These are phyloP conservation scores for Auxenochlorella pyrenoidosa DNA, from an alignment of 139 green algal species.

Conservation along the genomic window DNA sequence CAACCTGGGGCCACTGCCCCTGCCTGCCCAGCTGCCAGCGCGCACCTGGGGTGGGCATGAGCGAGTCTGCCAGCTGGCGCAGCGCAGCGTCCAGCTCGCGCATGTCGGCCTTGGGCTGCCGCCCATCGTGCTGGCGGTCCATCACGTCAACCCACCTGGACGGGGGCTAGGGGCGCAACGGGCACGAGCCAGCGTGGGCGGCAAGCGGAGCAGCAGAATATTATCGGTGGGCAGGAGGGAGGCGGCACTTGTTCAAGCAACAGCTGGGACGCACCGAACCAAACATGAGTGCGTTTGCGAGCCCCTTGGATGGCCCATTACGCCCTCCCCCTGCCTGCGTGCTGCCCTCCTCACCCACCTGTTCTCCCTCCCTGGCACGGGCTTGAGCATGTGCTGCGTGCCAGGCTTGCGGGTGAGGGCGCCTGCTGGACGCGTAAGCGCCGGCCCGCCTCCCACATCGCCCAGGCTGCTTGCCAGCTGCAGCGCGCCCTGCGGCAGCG, in stretches of 20 bases:
- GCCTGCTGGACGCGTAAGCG: not conserved
- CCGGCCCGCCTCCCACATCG: not conserved
- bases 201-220: no score
- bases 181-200: no score
- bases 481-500: not conserved
- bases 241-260: no score
- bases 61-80: conserved; percentile 45
- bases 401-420: not conserved
- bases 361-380: conserved; percentile 1
- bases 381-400: conserved; percentile 4
- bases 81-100: conserved; percentile 54
- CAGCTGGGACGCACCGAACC: not conserved
- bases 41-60: conserved; percentile 49
- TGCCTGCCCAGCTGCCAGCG: not conserved
- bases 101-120: conserved; percentile 47
- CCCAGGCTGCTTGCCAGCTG: not conserved
- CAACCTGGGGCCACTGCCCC: no score
- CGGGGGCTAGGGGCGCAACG: no score
- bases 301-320: not conserved
- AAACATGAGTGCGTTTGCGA: no score
- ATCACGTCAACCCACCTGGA: conserved; percentile 41
- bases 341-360: not conserved
- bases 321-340: no score
- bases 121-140: conserved; percentile 42
- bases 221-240: no score